These are phyloP conservation scores for Desmodesmus armatus DNA, from an alignment of 139 green algal genomes.

Conservation along the genomic window DNA sequence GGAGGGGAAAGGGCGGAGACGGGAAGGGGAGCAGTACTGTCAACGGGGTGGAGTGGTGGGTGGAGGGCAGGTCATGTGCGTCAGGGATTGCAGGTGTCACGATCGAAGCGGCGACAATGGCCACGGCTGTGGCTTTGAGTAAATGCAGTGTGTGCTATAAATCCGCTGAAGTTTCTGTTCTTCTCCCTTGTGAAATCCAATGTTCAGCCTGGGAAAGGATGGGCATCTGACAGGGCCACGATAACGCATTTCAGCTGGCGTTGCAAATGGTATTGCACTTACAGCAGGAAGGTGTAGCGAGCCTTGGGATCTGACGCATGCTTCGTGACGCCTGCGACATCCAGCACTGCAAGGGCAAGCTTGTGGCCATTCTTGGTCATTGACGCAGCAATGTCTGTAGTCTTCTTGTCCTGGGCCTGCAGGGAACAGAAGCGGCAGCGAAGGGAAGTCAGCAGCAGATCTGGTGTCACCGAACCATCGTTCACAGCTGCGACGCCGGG, in stretches of 20 bases:
- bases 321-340: slow-evolving; percentile 2
- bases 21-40: background rate
- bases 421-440: background rate
- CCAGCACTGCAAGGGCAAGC: background rate
- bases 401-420: slow-evolving; percentile 35
- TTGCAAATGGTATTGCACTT: background rate
- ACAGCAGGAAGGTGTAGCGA: slow-evolving; percentile 30
- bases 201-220: background rate
- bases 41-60: background rate
- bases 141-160: background rate
- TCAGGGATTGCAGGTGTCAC: background rate
- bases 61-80: background rate
- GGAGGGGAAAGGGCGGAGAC: background rate
- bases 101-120: background rate
- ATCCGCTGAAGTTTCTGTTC: background rate
- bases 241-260: too few species aligned
- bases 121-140: background rate
- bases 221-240: background rate
- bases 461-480: background rate
- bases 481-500: background rate
- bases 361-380: slow-evolving; percentile 8
- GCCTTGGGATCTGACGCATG: background rate
- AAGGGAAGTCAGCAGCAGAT: background rate
- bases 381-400: background rate
- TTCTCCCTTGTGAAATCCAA: background rate